Evolutionary conservation across 257 asterid genomes (phyloP), one percentile per base, ranked within the genome.

Genomic region (Ehretia macrophylla): DNA sequence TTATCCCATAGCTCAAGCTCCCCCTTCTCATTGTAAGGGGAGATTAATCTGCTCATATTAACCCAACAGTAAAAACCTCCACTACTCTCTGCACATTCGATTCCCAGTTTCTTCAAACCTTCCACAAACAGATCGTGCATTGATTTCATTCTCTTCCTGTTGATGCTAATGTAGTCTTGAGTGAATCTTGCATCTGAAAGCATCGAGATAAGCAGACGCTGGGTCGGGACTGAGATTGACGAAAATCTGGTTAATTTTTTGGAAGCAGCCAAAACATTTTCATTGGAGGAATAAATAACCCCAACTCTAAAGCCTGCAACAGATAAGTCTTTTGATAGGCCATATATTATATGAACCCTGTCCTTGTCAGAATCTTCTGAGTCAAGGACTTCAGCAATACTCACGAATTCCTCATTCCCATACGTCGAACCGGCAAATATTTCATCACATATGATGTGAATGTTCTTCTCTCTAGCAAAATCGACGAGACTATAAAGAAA

Each of bases 291-390:
- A 75, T 86, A 83, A 75, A 93, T 78, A 51, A 70, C 95, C 35
- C 99, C 99, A n/a, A 86, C 83, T 58, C 96, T 75, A 67, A 89
- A 89, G 53, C 99, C 99, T 8, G 99, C 95, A 66, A 93, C 65
- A 56, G 88, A 84, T 16, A 88, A 73, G 79, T 89, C 96, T 72
- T 93, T 86, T 14, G 99, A 89, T 21, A 89, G 55, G 60, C 99
- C 97, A 59, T 93, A 89, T 42, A 89, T 63, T 62, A 93, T 83
- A 71, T 93, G 99, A 68, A 93, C 95, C 80, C 94, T 79, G 61
- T 83, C 90, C 72, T 78, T 85, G 83, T 80, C 91, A 55, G 73
- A 66, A 23, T 86, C 96, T 59, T 81, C 94, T 1, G 72, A 62
- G 56, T 81, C 88, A 37, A 86, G 73, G 72, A 89, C 78, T 78